These are phyloP conservation scores for Lasiosphaeris hirsuta DNA, from an alignment of 495 filamentous ascomycete species.

Conservation along the genomic window DNA sequence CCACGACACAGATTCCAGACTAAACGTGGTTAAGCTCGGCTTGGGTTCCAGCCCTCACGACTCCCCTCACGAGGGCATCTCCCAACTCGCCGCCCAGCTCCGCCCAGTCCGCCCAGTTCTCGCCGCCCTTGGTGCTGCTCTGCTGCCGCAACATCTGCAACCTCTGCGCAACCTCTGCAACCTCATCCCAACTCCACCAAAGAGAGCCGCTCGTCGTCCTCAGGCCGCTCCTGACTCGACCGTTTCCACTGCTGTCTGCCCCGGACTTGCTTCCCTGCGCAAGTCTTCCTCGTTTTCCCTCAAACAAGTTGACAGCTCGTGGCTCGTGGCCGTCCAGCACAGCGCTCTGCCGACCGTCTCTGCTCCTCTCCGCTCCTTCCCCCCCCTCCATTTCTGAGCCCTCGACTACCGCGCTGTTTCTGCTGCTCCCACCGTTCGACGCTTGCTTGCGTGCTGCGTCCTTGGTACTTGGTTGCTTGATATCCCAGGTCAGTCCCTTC, in stretches of 20 bases:
- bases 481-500: constrained; percentile 11
- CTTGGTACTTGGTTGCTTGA: constrained; percentile 9
- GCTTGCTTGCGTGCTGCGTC: not conserved
- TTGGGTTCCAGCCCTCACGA: constrained; percentile 25
- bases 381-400: not conserved
- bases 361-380: not conserved
- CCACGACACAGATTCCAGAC: constrained; percentile 51
- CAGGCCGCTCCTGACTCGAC: constrained; percentile 19
- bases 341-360: constrained; percentile 6
- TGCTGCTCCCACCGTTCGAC: constrained; percentile 7
- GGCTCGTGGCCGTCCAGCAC: not conserved
- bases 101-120: constrained; percentile 9
- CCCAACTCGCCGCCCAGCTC: constrained; percentile 11
- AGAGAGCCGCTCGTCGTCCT: constrained; percentile 21
- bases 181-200: constrained; percentile 25
- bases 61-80: constrained; percentile 21
- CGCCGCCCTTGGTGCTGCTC: constrained; percentile 12
- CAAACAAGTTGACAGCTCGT: not conserved
- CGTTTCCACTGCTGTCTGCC: constrained; percentile 1
- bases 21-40: constrained; percentile 37
- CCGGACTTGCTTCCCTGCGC: not conserved
- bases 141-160: constrained; percentile 15
- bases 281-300: not conserved
- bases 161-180: constrained; percentile 5
- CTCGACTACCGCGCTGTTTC: constrained; percentile 12